These are phyloP conservation scores for Nemania sp. DNA, from an alignment of 2,329 filamentous ascomycete genomes.

Conservation along the genomic window DNA sequence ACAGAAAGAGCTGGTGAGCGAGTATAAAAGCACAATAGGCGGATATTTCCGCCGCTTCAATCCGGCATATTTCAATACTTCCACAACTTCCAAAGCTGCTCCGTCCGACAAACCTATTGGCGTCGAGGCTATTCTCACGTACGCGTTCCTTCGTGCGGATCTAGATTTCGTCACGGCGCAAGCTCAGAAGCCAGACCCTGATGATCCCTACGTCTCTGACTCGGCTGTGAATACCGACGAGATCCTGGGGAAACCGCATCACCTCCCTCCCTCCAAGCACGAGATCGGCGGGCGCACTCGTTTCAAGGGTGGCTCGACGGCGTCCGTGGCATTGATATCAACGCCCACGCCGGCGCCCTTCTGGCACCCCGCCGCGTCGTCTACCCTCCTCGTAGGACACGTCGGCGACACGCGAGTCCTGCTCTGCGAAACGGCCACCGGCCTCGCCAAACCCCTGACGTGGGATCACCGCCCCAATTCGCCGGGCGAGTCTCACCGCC, in stretches of 20 bases:
- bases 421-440: constrained; percentile 84
- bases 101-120: constrained; percentile 54
- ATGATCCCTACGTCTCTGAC: constrained; percentile 73
- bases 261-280: constrained; percentile 58
- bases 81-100: constrained; percentile 34
- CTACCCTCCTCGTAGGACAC: constrained; percentile 83
- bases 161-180: constrained; percentile 93
- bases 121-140: constrained; percentile 80
- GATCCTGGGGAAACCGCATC: constrained; percentile 68
- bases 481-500: constrained; percentile 78
- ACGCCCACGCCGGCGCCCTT: constrained; percentile 91
- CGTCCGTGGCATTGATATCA: constrained; percentile 85
- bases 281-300: constrained; percentile 74
- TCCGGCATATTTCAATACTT: constrained; percentile 71
- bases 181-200: constrained; percentile 75
- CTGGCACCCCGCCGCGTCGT: constrained; percentile 88
- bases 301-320: constrained; percentile 93
- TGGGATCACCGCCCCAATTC: constrained; percentile 92
- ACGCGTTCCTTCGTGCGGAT: constrained; percentile 92
- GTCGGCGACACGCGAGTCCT: constrained; percentile 92
- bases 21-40: constrained; percentile 84
- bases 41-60: constrained; percentile 94
- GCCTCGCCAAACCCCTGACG: constrained; percentile 78
- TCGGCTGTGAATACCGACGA: constrained; percentile 83
- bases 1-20: constrained; percentile 70